These are phyloP conservation scores for Pseudogymnoascus sp. DNA, from an alignment of 2,329 filamentous ascomycete genomes.

Conservation along the genomic window DNA sequence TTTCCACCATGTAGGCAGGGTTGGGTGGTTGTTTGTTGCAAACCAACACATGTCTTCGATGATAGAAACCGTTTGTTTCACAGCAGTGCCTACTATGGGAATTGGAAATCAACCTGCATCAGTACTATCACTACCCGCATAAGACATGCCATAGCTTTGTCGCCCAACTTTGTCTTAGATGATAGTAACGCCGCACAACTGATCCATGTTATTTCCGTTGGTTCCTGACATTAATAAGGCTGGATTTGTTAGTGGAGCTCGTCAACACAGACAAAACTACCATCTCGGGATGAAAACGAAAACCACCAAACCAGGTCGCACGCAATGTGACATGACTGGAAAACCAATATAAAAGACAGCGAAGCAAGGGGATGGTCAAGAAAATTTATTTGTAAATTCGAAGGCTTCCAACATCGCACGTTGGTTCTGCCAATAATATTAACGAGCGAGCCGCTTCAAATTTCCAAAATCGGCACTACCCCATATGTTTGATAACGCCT, in stretches of 20 bases:
- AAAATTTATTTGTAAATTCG: not conserved
- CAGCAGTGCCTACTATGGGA: not conserved
- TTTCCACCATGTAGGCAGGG: not conserved
- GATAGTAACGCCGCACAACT: not conserved
- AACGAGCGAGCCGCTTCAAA: conserved; percentile 1
- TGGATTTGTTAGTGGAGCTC: not conserved
- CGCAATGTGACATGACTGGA: not conserved
- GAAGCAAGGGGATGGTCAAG: not conserved
- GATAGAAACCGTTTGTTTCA: not conserved
- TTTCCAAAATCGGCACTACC: not conserved
- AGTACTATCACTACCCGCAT: not conserved
- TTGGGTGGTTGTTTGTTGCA: not conserved
- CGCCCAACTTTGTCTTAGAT: not conserved
- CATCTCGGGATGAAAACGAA: not conserved
- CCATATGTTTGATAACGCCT: not conserved
- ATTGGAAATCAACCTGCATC: not conserved
- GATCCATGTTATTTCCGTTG: not conserved
- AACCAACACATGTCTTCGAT: not conserved
- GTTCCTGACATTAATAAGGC: not conserved
- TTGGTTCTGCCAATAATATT: not conserved
- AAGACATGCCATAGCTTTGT: not conserved
- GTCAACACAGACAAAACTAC: not conserved
- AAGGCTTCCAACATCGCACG: not conserved
- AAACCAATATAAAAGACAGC: not conserved
- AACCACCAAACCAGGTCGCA: not conserved